Conservation (phyloP, 306 rosid genomes). For the Echinosophora koreensis region DNA sequence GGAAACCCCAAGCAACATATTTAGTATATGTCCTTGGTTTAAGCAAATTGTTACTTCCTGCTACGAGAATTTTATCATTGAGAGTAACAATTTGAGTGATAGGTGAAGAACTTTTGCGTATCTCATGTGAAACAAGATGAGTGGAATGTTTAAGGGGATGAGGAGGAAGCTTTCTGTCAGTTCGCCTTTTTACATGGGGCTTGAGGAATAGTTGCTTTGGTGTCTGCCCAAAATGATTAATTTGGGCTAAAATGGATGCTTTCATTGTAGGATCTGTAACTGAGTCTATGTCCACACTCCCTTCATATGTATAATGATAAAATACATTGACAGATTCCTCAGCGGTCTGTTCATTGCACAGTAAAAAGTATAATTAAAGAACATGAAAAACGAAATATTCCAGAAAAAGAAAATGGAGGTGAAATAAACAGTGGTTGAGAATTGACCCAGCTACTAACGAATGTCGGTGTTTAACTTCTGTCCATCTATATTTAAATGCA, state of each 20-base stretch:
- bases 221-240: conserved; percentile 99
- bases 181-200: conserved; percentile 88
- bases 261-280: conserved; percentile 98
- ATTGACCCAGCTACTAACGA: conserved; percentile 25
- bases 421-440: conserved; percentile 31
- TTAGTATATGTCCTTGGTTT: conserved; percentile 95
- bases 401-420: conserved; percentile 16
- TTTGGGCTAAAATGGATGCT: conserved; percentile 99
- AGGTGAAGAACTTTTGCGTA: conserved; percentile 64
- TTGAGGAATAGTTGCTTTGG: conserved; percentile 95
- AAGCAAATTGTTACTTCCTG: conserved; percentile 71
- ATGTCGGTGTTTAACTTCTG: conserved; percentile 5
- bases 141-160: conserved; percentile 78
- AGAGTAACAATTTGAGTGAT: conserved; percentile 70
- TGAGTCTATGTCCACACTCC: conserved; percentile 97
- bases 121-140: conserved; percentile 67
- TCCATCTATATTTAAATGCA: conserved; percentile 31
- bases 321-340: conserved; percentile 97
- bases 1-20: conserved; percentile 96
- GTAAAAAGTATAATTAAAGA: conserved; percentile 45
- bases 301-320: conserved; percentile 97
- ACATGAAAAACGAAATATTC: conserved; percentile 29
- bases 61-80: conserved; percentile 72
- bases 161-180: conserved; percentile 79
- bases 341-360: conserved; percentile 75